phyloP scores from a whole-genome alignment of 208 protist genomes.

The Acanthamoeba lenticulata region DNA sequence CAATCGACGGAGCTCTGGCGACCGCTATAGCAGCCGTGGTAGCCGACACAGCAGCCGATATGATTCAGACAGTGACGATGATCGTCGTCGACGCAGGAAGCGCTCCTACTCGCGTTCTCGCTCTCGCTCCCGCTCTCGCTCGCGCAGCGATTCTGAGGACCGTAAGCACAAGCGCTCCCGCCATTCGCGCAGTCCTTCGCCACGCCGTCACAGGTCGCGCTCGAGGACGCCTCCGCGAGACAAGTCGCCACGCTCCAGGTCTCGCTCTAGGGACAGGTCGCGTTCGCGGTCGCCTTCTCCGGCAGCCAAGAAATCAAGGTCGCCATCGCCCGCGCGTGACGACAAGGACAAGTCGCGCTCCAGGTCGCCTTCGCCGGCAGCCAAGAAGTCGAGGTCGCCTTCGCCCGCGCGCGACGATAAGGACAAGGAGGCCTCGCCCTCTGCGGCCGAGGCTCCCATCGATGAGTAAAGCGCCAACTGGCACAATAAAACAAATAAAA shows the following conservation, averaged over 20 bases:
- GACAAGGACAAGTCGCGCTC: too few relatives aligned
- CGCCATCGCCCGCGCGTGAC: too few relatives aligned
- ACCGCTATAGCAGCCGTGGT: neutral
- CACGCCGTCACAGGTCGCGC: too few relatives aligned
- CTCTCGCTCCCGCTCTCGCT: neutral
- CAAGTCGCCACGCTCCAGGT: neutral
- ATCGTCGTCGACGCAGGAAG: neutral
- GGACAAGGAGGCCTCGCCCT: too few relatives aligned
- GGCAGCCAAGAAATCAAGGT: too few relatives aligned
- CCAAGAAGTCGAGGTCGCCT: too few relatives aligned
- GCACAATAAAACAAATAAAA: too few relatives aligned
- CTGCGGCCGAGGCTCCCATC: too few relatives aligned
- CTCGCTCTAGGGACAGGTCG: neutral
- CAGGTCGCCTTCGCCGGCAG: too few relatives aligned
- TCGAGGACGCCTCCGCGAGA: too few relatives aligned
- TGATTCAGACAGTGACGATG: neutral
- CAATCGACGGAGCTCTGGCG: neutral
- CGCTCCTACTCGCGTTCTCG: neutral
- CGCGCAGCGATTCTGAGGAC: neutral
- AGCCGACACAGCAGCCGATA: neutral
- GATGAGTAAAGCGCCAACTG: too few relatives aligned
- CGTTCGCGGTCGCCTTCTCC: neutral
- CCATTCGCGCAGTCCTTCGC: neutral
- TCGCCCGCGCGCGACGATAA: too few relatives aligned
- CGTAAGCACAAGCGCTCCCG: neutral